Evolutionary conservation across 2,329 filamentous ascomycete species (phyloP).

Genomic region (Helotiales sp.): DNA sequence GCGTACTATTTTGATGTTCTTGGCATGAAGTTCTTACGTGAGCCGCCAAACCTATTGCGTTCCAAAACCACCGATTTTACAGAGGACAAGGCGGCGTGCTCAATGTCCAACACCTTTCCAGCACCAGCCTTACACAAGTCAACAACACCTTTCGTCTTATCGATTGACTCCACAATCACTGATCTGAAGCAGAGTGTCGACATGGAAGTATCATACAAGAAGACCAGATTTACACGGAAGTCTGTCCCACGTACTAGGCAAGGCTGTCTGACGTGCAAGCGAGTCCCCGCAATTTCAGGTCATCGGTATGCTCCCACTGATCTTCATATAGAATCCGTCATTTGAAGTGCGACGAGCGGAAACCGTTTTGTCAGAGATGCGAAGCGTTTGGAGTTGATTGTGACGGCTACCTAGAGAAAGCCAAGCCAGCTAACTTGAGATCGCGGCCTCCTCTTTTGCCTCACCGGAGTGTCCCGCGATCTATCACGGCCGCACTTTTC

Average conservation of each 20-base stretch:
- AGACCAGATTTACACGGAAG: not conserved
- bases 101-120: too few relatives aligned
- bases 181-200: too few relatives aligned
- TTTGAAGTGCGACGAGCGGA: conserved; percentile 1
- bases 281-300: not conserved
- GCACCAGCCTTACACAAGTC: too few relatives aligned
- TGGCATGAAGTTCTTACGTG: too few relatives aligned
- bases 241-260: not conserved
- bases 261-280: not conserved
- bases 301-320: not conserved
- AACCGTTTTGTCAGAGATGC: not conserved
- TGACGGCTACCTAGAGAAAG: not conserved
- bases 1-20: too few relatives aligned
- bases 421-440: not conserved
- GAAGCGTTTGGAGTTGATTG: not conserved
- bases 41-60: too few relatives aligned
- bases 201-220: too few relatives aligned
- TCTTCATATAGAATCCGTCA: not conserved
- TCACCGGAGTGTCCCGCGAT: not conserved
- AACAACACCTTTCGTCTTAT: too few relatives aligned
- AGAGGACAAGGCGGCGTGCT: too few relatives aligned
- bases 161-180: too few relatives aligned
- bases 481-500: not conserved
- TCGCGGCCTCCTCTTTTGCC: not conserved
- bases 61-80: too few relatives aligned